Base-by-base conservation (phyloP, 306 rosid genomes). In the Senna siamea region DNA sequence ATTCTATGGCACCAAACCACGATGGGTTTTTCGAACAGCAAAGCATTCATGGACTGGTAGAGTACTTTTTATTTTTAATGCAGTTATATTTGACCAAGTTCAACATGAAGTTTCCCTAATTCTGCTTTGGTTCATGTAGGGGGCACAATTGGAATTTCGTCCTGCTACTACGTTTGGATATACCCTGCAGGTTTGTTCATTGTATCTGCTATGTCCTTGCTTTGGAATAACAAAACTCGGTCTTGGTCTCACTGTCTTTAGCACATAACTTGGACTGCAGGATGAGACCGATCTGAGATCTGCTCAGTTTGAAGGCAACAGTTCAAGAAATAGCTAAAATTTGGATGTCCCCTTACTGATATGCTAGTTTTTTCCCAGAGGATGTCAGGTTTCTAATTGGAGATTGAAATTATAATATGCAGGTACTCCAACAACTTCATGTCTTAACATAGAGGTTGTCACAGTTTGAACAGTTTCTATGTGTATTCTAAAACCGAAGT, bases 31-130 rank as follows among this genome's bases (percentile, higher is more conserved):
- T 78, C 12, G 89, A 88, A 68, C 98, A 89, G 64, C 93, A 85
- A 81, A 75, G 81, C 79, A 88, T 92, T 76, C 96, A 89, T 58
- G 90, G 89, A 69, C 82, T 92, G 98, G 98, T 92, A 84, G 72
- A 20, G 69, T 71, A 63, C 68, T 67, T 79, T 52, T 13, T 60
- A 17, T 35, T 57, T 12, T 19, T 26, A 26, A 26, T 28, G 47
- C 10, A 41, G 13, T 41, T 41, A 38, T 28, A 60, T 38, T 18
- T 22, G 20, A 55, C 20, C 53, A 51, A 48, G 10, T 30, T 48
- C 59, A 75, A 48, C 58, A 17, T 37, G 51, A 37, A 51, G 56
- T 38, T 79, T 56, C 67, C 70, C 51, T 81, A 35, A 59, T 69
- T 63, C 48, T 65, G 68, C 43, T 54, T 66, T 72, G 54, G 74